Percentiles rank a stretch among this genome's conserved stretches.
phyloP scores from a whole-genome alignment of 192 early-diverging fungal genomes.

The Coemansia nantahalensis region DNA sequence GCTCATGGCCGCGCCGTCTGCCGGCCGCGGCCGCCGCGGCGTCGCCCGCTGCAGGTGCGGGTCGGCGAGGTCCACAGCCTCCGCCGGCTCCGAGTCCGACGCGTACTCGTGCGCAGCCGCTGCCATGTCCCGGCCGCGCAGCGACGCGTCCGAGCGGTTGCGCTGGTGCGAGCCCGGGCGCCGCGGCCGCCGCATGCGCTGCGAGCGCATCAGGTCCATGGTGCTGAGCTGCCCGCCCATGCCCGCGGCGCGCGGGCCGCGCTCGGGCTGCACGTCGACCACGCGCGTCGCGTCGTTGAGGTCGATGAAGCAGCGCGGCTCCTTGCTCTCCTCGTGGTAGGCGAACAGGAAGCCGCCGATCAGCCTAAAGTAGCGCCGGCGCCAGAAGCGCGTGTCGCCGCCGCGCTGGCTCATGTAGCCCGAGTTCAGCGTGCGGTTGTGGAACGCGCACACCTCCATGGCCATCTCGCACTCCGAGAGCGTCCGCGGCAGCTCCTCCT shows the following conservation, averaged over 20 bases:
- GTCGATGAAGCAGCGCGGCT: conserved; percentile 52
- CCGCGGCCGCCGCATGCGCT: conserved; percentile 22
- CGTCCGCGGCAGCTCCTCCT: conserved; percentile 50
- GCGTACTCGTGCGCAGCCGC: conserved; percentile 31
- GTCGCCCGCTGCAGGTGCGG: conserved; percentile 29
- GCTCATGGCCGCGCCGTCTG: neutral
- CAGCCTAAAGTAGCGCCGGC: conserved; percentile 52
- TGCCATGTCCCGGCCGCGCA: conserved; percentile 14
- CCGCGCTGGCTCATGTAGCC: conserved; percentile 56
- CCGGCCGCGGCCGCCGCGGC: conserved; percentile 14
- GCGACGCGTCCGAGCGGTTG: conserved; percentile 47
- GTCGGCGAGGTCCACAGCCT: conserved; percentile 43
- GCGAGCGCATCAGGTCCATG: conserved; percentile 21
- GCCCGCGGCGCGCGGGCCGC: conserved; percentile 2
- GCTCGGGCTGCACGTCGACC: conserved; percentile 30
- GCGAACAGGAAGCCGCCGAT: conserved; percentile 55
- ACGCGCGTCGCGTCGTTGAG: conserved; percentile 49
- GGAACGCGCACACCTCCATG: conserved; percentile 54
- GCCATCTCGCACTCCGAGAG: conserved; percentile 53
- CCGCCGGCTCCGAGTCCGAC: conserved; percentile 47
- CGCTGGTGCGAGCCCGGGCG: conserved; percentile 44
- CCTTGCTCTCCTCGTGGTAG: conserved; percentile 52
- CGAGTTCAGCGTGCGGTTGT: conserved; percentile 52
- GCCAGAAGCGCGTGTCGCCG: conserved; percentile 56
- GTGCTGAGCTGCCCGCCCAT: conserved; percentile 7